Conservation (phyloP, 345 rosid species). For the Aquilaria malaccensis region DNA sequence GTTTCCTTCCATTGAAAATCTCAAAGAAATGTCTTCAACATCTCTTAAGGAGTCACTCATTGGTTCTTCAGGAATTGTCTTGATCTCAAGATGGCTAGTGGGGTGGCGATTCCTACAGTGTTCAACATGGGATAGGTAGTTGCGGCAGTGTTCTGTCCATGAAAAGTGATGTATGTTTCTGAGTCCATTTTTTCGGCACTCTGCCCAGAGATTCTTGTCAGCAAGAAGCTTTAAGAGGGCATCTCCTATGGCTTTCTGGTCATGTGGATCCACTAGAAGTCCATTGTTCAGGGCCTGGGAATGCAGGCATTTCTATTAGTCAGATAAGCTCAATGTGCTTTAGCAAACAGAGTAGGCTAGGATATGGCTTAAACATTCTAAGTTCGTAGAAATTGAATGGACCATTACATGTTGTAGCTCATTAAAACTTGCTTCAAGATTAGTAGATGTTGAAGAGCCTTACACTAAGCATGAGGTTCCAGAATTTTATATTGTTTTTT, state of each 20-base stretch:
- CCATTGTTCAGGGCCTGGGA: slow-evolving; percentile 61
- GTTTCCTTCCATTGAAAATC: slow-evolving; percentile 77
- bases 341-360: neutral
- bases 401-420: no score
- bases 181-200: slow-evolving; percentile 56
- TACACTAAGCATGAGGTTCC: no score
- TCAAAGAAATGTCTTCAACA: slow-evolving; percentile 72
- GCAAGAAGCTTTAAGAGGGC: slow-evolving; percentile 69
- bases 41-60: slow-evolving; percentile 82
- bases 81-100: slow-evolving; percentile 51
- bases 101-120: slow-evolving; percentile 79
- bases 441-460: no score
- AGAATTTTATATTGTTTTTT: no score
- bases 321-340: slow-evolving; percentile 1
- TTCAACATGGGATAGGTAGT: slow-evolving; percentile 76
- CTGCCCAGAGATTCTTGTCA: slow-evolving; percentile 50
- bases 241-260: slow-evolving; percentile 52
- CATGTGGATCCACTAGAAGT: slow-evolving; percentile 62
- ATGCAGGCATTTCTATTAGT: slow-evolving; percentile 10
- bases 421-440: no score
- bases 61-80: slow-evolving; percentile 68
- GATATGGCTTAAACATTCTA: neutral
- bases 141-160: slow-evolving; percentile 73
- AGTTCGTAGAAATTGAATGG: no score
- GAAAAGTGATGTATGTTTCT: slow-evolving; percentile 57